These are phyloP conservation scores for Marasmius fiardii DNA, from an alignment of 1,284 basidiomycete genomes.

Conservation along the genomic window DNA sequence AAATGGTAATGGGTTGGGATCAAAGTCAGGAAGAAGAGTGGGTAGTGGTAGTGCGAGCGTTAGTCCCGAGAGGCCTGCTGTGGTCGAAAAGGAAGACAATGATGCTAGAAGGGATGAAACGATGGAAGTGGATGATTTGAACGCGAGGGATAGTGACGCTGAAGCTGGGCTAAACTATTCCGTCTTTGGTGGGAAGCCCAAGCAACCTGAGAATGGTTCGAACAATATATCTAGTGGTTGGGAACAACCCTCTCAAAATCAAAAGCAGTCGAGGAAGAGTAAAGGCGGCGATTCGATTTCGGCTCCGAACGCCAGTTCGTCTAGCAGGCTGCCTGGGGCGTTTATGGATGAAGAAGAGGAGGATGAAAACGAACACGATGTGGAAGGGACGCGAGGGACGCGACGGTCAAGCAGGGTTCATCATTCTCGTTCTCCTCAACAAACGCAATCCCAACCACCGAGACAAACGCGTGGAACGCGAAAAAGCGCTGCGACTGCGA, in stretches of 20 bases:
- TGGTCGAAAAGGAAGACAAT: neutral
- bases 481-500: constrained; percentile 8
- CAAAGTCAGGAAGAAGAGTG: neutral
- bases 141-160: constrained; percentile 3
- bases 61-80: constrained; percentile 3
- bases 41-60: neutral
- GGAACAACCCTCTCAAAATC: neutral
- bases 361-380: constrained; percentile 18
- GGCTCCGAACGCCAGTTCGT: constrained; percentile 18
- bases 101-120: neutral
- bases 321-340: constrained; percentile 33
- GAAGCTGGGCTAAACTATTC: neutral
- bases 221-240: neutral
- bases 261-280: constrained; percentile 12
- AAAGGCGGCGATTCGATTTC: constrained; percentile 10
- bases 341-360: constrained; percentile 32
- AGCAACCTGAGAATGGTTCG: neutral
- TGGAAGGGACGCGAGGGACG: neutral
- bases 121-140: neutral
- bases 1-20: neutral
- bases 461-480: neutral
- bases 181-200: neutral
- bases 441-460: neutral
- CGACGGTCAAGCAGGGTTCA: neutral
- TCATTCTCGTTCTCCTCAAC: constrained; percentile 21